Evolutionary conservation across 495 filamentous ascomycete genomes (phyloP).

Genomic region (Penicillium pancosmium): DNA sequence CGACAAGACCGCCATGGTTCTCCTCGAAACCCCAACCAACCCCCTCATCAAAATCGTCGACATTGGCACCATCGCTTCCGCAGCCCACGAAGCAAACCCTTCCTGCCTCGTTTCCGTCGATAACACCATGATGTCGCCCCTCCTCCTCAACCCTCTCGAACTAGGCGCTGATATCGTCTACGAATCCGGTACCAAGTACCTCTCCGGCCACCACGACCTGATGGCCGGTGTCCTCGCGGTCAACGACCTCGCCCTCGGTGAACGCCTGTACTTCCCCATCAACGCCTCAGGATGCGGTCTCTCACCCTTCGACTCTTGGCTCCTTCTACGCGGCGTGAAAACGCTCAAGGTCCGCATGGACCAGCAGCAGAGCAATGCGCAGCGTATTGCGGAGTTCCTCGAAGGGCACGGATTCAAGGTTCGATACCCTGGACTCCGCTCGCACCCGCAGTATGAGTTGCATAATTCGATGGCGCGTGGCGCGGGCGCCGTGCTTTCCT

Average conservation of each 20-base stretch:
- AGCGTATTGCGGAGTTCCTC: conserved; percentile 87
- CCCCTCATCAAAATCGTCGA: conserved; percentile 98
- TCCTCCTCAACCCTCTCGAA: conserved; percentile 88
- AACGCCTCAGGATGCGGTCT: conserved; percentile 93
- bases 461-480: conserved; percentile 95
- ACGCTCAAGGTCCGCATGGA: conserved; percentile 98
- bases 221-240: conserved; percentile 97
- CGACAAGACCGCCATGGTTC: conserved; percentile 88
- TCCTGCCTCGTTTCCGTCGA: conserved; percentile 87
- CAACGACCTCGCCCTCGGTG: conserved; percentile 77
- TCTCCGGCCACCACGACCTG: conserved; percentile 97
- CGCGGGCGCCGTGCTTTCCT: conserved; percentile 89
- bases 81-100: conserved; percentile 77
- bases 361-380: conserved; percentile 91
- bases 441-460: conserved; percentile 93
- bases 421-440: conserved; percentile 89
- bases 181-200: conserved; percentile 96
- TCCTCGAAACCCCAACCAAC: conserved; percentile 96
- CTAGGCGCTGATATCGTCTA: conserved; percentile 95
- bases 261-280: conserved; percentile 94
- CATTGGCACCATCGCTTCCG: conserved; percentile 72
- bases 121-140: conserved; percentile 97
- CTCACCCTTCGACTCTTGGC: conserved; percentile 92
- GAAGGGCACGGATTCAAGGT: conserved; percentile 92
- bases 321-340: conserved; percentile 92